Evolutionary conservation across 768 basidiomycete genomes (phyloP).

Genomic region (Xerocomellus amylosporus): DNA sequence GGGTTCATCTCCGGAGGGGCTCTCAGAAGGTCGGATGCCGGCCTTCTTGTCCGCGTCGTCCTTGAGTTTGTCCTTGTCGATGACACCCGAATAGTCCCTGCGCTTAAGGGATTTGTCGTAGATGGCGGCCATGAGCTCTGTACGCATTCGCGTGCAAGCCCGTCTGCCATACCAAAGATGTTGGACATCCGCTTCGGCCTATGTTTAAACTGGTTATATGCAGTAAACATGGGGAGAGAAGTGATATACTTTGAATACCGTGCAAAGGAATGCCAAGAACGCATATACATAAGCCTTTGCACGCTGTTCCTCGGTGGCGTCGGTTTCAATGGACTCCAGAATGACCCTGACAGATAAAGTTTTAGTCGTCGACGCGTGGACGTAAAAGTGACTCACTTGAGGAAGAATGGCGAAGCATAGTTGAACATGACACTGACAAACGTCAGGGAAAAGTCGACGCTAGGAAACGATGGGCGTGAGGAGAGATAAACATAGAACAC

Average conservation of each 20-base stretch:
- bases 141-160: constrained; percentile 67
- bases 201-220: not conserved
- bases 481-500: not conserved
- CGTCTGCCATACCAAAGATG: constrained; percentile 81
- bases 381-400: constrained; percentile 49
- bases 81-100: constrained; percentile 77
- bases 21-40: constrained; percentile 22
- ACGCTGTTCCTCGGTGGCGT: constrained; percentile 47
- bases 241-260: constrained; percentile 29
- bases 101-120: constrained; percentile 87
- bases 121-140: constrained; percentile 79
- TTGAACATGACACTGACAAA: constrained; percentile 69
- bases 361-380: not conserved
- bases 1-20: constrained; percentile 42
- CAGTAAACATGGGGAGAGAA: not conserved
- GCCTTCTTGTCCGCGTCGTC: constrained; percentile 23
- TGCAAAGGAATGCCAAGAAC: constrained; percentile 64
- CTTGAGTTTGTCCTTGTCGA: constrained; percentile 46
- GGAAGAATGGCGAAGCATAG: constrained; percentile 81
- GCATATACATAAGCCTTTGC: constrained; percentile 76
- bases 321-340: constrained; percentile 50
- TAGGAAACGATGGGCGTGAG: constrained; percentile 15
- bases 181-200: constrained; percentile 66
- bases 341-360: constrained; percentile 42
- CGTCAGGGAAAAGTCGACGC: constrained; percentile 67